phyloP scores from a whole-genome alignment of 1,284 basidiomycete genomes.

The Fereydounia khargensis region DNA sequence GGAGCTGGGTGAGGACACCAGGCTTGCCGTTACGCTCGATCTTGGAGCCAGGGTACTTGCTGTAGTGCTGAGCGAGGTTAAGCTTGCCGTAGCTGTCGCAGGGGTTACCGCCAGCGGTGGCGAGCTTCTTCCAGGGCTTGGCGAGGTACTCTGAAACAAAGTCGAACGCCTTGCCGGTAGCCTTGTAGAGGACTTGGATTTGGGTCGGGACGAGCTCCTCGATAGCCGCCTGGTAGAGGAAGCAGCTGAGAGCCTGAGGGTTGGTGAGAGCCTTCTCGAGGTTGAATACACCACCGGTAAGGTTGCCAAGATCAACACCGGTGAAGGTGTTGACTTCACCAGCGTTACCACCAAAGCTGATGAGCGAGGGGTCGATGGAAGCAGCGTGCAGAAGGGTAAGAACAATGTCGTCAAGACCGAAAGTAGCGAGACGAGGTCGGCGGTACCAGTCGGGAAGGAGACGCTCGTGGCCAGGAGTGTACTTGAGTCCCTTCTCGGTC shows the following conservation, averaged over 20 bases:
- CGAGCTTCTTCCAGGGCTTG: conserved; percentile 15
- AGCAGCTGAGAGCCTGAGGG: conserved; percentile 28
- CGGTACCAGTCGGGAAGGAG: conserved; percentile 26
- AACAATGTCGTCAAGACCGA: conserved; percentile 39
- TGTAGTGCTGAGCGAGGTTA: conserved; percentile 11
- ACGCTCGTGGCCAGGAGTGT: conserved; percentile 42
- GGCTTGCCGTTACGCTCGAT: conserved; percentile 12
- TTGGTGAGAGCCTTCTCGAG: conserved; percentile 11
- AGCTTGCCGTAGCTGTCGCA: conserved; percentile 18
- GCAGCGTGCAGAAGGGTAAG: conserved; percentile 29
- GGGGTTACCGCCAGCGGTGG: conserved; percentile 26
- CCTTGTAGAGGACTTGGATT: conserved; percentile 33
- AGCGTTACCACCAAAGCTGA: conserved; percentile 36
- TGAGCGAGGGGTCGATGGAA: conserved; percentile 20
- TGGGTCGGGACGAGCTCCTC: conserved; percentile 30
- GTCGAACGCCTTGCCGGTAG: conserved; percentile 20
- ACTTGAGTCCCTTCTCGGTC: conserved; percentile 16
- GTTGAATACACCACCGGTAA: conserved; percentile 32
- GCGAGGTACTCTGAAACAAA: conserved; percentile 22
- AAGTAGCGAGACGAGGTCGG: conserved; percentile 30
- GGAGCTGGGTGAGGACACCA: conserved; percentile 12
- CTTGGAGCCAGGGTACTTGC: conserved; percentile 29
- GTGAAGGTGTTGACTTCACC: conserved; percentile 42
- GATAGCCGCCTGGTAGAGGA: conserved; percentile 33
- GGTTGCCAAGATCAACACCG: conserved; percentile 31